These are phyloP conservation scores for Dryas drummondii DNA, from an alignment of 306 rosid species.

Conservation along the genomic window DNA sequence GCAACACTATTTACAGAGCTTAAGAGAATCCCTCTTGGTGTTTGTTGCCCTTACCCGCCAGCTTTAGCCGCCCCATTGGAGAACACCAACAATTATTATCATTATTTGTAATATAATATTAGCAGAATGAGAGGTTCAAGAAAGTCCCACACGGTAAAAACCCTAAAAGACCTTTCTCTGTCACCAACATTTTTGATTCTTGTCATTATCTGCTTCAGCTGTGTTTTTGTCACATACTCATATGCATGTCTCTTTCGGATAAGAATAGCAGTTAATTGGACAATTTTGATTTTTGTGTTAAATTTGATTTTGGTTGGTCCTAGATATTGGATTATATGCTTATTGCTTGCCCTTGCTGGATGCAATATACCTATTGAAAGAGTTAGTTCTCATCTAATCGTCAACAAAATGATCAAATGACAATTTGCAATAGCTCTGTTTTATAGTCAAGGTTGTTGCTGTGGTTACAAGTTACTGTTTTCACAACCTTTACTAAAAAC, in stretches of 20 bases:
- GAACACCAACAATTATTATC: too few species aligned
- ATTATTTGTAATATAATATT: too few species aligned
- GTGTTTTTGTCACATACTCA: neutral
- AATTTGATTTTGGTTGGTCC: neutral
- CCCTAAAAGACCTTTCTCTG: neutral
- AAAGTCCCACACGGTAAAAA: neutral
- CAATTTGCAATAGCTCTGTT: neutral
- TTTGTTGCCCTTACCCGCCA: too few species aligned
- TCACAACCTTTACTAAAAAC: neutral
- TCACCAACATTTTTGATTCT: neutral
- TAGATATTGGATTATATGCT: neutral
- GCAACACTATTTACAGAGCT: too few species aligned
- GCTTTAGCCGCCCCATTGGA: too few species aligned
- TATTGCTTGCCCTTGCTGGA: neutral
- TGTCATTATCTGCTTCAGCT: neutral
- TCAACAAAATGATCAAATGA: neutral
- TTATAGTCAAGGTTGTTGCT: neutral
- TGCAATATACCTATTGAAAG: neutral
- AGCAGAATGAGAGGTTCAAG: neutral
- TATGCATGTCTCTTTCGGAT: neutral
- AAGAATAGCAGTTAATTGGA: conserved; percentile 1
- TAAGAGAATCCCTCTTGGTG: too few species aligned
- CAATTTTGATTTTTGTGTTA: conserved; percentile 9
- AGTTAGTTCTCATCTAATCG: neutral
- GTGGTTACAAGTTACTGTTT: neutral